Evolutionary conservation across 768 basidiomycete genomes (phyloP).

Genomic region (Tricholoma hemisulphureum): DNA sequence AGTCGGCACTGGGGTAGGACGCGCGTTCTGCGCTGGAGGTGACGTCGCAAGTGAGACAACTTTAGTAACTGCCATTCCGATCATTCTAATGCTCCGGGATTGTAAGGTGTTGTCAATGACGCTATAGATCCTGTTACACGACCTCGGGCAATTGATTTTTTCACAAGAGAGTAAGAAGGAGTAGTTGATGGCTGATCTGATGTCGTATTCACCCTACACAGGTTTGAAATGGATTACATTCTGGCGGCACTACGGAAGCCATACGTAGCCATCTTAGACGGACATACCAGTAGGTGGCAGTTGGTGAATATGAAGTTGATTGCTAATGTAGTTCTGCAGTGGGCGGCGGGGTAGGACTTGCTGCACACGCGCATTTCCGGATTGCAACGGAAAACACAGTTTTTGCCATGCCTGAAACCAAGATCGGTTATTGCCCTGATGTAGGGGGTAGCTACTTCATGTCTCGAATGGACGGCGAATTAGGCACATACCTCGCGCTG

Average conservation of each 20-base stretch:
- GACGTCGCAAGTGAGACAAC: conserved; percentile 78
- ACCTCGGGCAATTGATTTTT: conserved; percentile 75
- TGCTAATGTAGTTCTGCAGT: conserved; percentile 45
- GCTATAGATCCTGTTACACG: conserved; percentile 52
- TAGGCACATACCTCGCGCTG: conserved; percentile 92
- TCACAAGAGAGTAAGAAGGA: conserved; percentile 77
- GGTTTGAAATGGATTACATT: conserved; percentile 79
- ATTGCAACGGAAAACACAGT: conserved; percentile 90
- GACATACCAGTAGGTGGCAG: conserved; percentile 74
- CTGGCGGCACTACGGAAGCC: conserved; percentile 74
- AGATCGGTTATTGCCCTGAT: conserved; percentile 88
- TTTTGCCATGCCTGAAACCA: conserved; percentile 97
- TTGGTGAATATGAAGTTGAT: conserved; percentile 8
- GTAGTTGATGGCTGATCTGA: conserved; percentile 12
- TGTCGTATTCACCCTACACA: conserved; percentile 28
- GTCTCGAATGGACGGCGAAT: conserved; percentile 82
- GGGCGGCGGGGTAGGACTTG: conserved; percentile 94
- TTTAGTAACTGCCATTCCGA: conserved; percentile 1
- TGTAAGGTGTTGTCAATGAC: conserved; percentile 54
- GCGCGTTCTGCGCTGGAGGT: conserved; percentile 92
- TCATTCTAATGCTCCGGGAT: conserved; percentile 6
- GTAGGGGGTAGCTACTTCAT: conserved; percentile 92
- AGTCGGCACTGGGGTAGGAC: conserved; percentile 66
- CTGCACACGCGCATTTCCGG: conserved; percentile 81
- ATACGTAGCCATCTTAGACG: conserved; percentile 90